phyloP scores from a whole-genome alignment of 768 basidiomycete genomes.

The Trametes cubensis region DNA sequence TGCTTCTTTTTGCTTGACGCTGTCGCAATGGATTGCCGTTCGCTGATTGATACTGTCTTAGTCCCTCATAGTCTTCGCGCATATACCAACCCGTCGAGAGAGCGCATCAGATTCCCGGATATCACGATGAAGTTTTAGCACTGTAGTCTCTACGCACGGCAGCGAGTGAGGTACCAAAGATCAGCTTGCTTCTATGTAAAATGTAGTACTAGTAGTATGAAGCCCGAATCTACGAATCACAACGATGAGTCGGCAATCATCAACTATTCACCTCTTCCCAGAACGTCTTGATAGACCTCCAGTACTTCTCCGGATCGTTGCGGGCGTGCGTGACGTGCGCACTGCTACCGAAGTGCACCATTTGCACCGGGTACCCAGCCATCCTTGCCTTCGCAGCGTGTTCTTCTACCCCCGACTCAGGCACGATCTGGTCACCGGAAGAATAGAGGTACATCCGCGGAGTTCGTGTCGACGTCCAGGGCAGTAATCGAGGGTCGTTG shows the following conservation, averaged over 20 bases:
- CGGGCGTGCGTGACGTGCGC: conserved; percentile 39
- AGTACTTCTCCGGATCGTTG: conserved; percentile 30
- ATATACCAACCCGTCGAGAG: too few species aligned
- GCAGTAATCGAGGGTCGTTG: conserved; percentile 32
- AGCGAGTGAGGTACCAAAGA: not conserved
- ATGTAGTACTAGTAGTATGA: too few species aligned
- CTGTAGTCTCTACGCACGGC: too few species aligned
- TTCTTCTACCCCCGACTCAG: conserved; percentile 31
- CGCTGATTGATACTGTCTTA: too few species aligned
- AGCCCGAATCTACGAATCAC: not conserved
- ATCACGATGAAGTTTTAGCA: too few species aligned
- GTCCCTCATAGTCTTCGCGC: too few species aligned
- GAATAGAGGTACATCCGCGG: conserved; percentile 43
- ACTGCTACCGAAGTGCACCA: conserved; percentile 38
- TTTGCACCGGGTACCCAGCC: conserved; percentile 31
- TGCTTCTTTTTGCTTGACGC: too few species aligned
- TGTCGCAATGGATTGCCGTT: too few species aligned
- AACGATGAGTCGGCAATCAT: not conserved
- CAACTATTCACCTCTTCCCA: not conserved
- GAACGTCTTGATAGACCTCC: conserved; percentile 22
- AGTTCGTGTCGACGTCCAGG: conserved; percentile 36
- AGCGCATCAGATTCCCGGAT: too few species aligned
- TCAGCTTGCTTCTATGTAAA: not conserved
- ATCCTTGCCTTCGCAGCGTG: conserved; percentile 32
- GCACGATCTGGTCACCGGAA: conserved; percentile 35